Evolutionary conservation across 805 yeast species (phyloP), one percentile per base, ranked within the genome.

Genomic region (Cyberlindnera xishuangbannaensis): DNA sequence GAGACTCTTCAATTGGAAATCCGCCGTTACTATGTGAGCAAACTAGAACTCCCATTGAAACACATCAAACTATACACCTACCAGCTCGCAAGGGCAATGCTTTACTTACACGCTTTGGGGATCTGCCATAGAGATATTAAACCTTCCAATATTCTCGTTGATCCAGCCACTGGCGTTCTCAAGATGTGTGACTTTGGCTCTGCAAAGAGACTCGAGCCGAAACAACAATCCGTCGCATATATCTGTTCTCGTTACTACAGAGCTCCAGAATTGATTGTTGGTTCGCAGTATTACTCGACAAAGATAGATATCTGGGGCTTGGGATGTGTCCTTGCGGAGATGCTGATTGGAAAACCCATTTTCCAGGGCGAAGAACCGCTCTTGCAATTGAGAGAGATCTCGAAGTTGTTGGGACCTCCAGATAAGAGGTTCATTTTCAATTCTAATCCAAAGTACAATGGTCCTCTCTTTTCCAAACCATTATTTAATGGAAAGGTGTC

Each of bases 301-400:
- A 84, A 87, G 52, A 90, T 92, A 39, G 99, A 92, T 58, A 82
- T 88, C 50, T 92, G 99, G 99, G 95, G 97, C 13, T 66, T 90
- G 39, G 99, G 97, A 1, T 90, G 98, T 64, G 95, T 92, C 22
- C 64, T 92, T 40, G 96, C 97, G 11, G 98, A 92, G 61, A 79
- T 92, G 84, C 69, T 82, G 36, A 71, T 87, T 42, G 97, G 97
- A 12, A 79, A 76, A 54, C 95, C 97, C 1, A 76, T 92, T n/a
- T 92, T 92, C 64, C 95, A 88, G 60, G 97, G 98, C 28, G 84
- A 78, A 48, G 81, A 83, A 40, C 95, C 95, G 32, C 73, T 80
- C 53, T 70, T 85, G 43, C 98, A 92, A 59, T 67, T 92, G 43
- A 79, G 90, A 45, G 95, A 90, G 54, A 87, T 92, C 41, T 79